Percentiles rank a stretch among this genome's conserved stretches.
phyloP scores from a whole-genome alignment of 2,329 filamentous ascomycete genomes.

The Eutypella sp. region DNA sequence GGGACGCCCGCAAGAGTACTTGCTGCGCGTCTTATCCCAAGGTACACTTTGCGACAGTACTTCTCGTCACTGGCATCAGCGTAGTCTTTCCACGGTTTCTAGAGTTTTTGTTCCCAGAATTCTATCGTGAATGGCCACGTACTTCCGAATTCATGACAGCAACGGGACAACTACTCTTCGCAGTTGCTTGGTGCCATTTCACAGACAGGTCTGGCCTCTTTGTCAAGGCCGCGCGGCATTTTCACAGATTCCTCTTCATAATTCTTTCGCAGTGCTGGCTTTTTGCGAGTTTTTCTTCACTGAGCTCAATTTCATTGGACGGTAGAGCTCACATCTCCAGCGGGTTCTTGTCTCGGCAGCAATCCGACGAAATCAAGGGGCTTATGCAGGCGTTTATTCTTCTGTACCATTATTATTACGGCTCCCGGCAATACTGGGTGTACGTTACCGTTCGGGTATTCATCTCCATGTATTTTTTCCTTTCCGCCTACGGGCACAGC shows the following conservation, averaged over 20 bases:
- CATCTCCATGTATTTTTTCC: slow-evolving; percentile 55
- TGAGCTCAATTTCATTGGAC: not conserved
- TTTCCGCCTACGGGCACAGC: slow-evolving; percentile 58
- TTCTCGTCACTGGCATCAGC: slow-evolving; percentile 26
- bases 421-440: slow-evolving; percentile 43
- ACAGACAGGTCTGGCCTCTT: slow-evolving; percentile 51
- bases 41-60: slow-evolving; percentile 30
- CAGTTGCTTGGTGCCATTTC: slow-evolving; percentile 41
- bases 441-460: slow-evolving; percentile 51
- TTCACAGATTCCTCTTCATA: slow-evolving; percentile 24
- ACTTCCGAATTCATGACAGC: slow-evolving; percentile 11
- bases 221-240: slow-evolving; percentile 46
- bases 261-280: slow-evolving; percentile 21
- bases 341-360: slow-evolving; percentile 46
- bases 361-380: slow-evolving; percentile 63
- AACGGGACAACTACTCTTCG: slow-evolving; percentile 11
- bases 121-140: slow-evolving; percentile 4
- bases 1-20: slow-evolving; percentile 41
- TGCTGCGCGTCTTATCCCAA: slow-evolving; percentile 45
- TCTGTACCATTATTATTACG: slow-evolving; percentile 54
- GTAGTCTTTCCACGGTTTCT: slow-evolving; percentile 17
- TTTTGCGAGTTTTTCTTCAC: slow-evolving; percentile 15
- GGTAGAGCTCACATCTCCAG: not conserved
- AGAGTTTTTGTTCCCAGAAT: slow-evolving; percentile 17
- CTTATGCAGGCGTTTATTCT: slow-evolving; percentile 55